Percentiles rank a stretch among this genome's conserved stretches.
Conservation (phyloP, 345 rosid species). For the Carallia brachiata region DNA sequence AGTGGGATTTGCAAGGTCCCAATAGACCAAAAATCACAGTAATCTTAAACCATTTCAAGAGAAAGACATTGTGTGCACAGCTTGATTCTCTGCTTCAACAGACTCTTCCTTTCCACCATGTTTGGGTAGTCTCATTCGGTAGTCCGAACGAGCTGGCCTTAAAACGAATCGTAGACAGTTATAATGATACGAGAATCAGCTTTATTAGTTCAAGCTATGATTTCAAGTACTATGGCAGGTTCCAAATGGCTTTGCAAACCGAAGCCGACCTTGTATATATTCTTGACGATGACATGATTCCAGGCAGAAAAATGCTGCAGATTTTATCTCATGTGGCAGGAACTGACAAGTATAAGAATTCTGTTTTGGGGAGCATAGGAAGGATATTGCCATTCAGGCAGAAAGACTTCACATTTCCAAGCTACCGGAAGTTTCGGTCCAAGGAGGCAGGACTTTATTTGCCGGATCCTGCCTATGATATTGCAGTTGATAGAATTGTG, state of each 20-base stretch:
- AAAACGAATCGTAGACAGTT: slow-evolving; percentile 67
- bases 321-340: slow-evolving; percentile 96
- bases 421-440: slow-evolving; percentile 83
- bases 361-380: slow-evolving; percentile 93
- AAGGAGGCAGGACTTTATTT: slow-evolving; percentile 94
- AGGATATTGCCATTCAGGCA: slow-evolving; percentile 93
- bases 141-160: slow-evolving; percentile 74
- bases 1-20: slow-evolving; percentile 68
- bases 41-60: slow-evolving; percentile 89
- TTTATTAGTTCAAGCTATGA: slow-evolving; percentile 90
- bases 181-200: slow-evolving; percentile 87
- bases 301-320: slow-evolving; percentile 89
- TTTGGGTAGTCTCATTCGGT: slow-evolving; percentile 93
- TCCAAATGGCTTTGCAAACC: slow-evolving; percentile 92
- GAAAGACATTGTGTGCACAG: slow-evolving; percentile 92
- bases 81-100: slow-evolving; percentile 84
- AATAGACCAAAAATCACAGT: slow-evolving; percentile 75
- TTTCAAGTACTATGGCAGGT: slow-evolving; percentile 95
- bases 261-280: slow-evolving; percentile 87
- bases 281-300: slow-evolving; percentile 94
- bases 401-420: slow-evolving; percentile 93
- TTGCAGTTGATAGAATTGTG: slow-evolving; percentile 70
- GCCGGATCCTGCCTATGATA: slow-evolving; percentile 97
- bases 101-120: slow-evolving; percentile 85
- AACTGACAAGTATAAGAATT: slow-evolving; percentile 83